These are phyloP conservation scores for Xylaria cubensis DNA, from an alignment of 495 filamentous ascomycete species.

Conservation along the genomic window DNA sequence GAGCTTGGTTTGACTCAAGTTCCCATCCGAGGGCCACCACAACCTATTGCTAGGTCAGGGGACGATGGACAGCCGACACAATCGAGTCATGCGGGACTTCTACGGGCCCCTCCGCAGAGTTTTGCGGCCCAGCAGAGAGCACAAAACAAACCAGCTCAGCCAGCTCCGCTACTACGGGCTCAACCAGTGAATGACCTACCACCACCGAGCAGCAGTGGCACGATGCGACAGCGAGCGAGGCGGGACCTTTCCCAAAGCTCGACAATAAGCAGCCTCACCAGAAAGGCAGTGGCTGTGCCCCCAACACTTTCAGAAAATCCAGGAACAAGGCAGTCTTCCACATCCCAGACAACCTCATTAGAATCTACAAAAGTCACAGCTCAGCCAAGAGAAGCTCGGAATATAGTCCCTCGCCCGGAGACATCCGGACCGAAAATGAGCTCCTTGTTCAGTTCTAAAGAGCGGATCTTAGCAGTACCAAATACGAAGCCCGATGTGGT, in stretches of 20 bases:
- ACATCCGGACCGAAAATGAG: conserved; percentile 24
- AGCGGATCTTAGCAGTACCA: conserved; percentile 55
- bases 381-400: conserved; percentile 1
- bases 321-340: neutral
- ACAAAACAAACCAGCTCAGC: conserved; percentile 46
- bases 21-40: conserved; percentile 34
- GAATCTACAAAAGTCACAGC: neutral
- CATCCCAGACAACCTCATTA: neutral
- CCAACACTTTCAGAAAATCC: conserved; percentile 11
- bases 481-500: conserved; percentile 60
- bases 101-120: conserved; percentile 59
- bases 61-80: conserved; percentile 41
- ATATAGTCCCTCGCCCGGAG: neutral
- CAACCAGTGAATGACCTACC: conserved; percentile 34
- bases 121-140: conserved; percentile 67
- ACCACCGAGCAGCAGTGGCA: conserved; percentile 37
- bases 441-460: conserved; percentile 57
- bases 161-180: conserved; percentile 30
- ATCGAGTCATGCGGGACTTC: conserved; percentile 42
- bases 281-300: conserved; percentile 25
- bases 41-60: conserved; percentile 33
- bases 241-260: conserved; percentile 34
- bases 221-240: conserved; percentile 40
- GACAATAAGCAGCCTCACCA: conserved; percentile 30
- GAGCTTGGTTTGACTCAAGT: conserved; percentile 37